Evolutionary conservation across 2,329 filamentous ascomycete species (phyloP).

Genomic region (Dichotomopilus funicola): DNA sequence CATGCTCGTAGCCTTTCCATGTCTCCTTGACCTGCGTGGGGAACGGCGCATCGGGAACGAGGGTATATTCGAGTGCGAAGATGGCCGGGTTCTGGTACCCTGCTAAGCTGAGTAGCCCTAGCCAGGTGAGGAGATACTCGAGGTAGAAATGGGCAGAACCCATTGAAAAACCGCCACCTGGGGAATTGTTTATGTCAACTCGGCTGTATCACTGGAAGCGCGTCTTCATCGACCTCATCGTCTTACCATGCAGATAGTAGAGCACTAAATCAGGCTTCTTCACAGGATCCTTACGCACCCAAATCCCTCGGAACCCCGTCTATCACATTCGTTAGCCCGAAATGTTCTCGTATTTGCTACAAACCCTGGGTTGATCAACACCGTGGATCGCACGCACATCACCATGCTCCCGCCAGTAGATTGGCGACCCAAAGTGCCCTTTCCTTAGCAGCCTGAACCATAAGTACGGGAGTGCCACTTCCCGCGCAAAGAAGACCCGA

Average conservation of each 20-base stretch:
- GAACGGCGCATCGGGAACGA: conserved; percentile 68
- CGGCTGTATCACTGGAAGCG: neutral
- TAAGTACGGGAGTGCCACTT: conserved; percentile 2
- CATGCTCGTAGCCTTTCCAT: conserved; percentile 63
- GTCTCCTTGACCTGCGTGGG: conserved; percentile 68
- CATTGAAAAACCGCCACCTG: conserved; percentile 77
- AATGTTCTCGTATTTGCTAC: too few species aligned
- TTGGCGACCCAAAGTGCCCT: neutral
- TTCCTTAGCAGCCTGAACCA: conserved; percentile 3
- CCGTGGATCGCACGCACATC: neutral
- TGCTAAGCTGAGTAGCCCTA: conserved; percentile 54
- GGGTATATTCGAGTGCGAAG: conserved; percentile 72
- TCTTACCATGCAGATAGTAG: neutral
- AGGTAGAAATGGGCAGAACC: conserved; percentile 78
- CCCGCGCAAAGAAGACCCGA: conserved; percentile 1
- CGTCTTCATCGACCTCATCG: neutral
- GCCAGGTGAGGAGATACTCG: conserved; percentile 71
- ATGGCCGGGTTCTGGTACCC: conserved; percentile 71
- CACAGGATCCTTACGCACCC: neutral
- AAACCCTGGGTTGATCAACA: too few species aligned
- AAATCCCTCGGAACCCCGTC: neutral
- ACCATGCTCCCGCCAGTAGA: conserved; percentile 1
- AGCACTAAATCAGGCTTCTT: conserved; percentile 1
- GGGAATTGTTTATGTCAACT: conserved; percentile 16
- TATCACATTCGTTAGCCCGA: neutral